These are phyloP conservation scores for Diphasiastrum complanatum DNA, from an alignment of 83 land plant genomes.

Conservation along the genomic window DNA sequence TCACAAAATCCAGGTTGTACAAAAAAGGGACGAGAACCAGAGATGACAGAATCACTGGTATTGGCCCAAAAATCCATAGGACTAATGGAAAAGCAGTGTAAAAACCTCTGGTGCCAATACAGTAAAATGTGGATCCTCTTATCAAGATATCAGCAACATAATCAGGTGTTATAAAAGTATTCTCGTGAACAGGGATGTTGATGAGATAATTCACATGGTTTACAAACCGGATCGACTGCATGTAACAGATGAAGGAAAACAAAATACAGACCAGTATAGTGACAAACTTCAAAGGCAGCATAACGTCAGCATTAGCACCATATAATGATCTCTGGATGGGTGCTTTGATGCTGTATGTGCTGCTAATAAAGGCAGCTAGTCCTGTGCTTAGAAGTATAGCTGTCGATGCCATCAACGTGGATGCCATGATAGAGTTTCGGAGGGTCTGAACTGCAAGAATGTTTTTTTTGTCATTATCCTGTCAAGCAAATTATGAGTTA, in stretches of 20 bases:
- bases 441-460: constrained; percentile 47
- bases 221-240: constrained; percentile 66
- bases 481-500: too few relatives aligned
- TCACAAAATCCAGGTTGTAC: constrained; percentile 50
- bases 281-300: constrained; percentile 62
- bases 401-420: constrained; percentile 40
- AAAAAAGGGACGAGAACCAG: constrained; percentile 44
- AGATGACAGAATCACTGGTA: constrained; percentile 51
- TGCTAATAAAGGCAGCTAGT: constrained; percentile 30
- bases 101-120: constrained; percentile 65
- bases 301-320: constrained; percentile 57
- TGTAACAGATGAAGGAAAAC: constrained; percentile 71
- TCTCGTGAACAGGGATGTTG: constrained; percentile 39
- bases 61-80: constrained; percentile 85
- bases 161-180: constrained; percentile 16
- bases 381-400: constrained; percentile 31
- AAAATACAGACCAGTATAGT: constrained; percentile 30
- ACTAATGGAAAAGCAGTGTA: constrained; percentile 61
- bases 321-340: constrained; percentile 36
- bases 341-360: constrained; percentile 20
- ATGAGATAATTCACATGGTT: constrained; percentile 83
- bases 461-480: constrained; percentile 45
- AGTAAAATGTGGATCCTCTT: constrained; percentile 49
- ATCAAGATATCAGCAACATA: constrained; percentile 50
- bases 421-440: constrained; percentile 42